phyloP scores from a whole-genome alignment of 441 rosid genomes.

The Euphorbia schlechtendalii region DNA sequence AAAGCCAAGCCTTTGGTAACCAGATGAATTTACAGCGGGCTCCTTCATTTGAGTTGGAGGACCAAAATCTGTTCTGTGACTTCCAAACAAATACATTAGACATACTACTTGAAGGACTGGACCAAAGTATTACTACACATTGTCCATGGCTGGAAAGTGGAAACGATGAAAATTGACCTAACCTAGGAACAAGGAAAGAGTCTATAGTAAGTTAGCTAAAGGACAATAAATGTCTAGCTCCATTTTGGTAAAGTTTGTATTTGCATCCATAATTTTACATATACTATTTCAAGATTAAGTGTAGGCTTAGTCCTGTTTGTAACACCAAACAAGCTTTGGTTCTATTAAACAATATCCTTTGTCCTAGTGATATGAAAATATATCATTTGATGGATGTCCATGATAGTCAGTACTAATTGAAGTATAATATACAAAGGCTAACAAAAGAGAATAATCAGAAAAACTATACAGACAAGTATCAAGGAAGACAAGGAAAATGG shows the following conservation, averaged over 20 bases:
- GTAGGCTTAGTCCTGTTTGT: slow-evolving; percentile 12
- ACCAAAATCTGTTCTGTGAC: slow-evolving; percentile 22
- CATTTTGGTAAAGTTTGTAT: slow-evolving; percentile 10
- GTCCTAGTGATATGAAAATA: background rate
- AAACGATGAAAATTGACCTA: slow-evolving; percentile 18
- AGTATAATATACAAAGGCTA: background rate
- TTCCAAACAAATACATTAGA: slow-evolving; percentile 23
- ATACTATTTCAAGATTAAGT: slow-evolving; percentile 14
- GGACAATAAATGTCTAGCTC: slow-evolving; percentile 8
- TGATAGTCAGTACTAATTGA: background rate
- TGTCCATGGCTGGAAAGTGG: slow-evolving; percentile 28
- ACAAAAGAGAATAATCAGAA: background rate
- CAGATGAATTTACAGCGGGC: slow-evolving; percentile 23
- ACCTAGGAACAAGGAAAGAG: background rate
- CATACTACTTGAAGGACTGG: slow-evolving; percentile 34
- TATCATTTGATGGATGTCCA: background rate
- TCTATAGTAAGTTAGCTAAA: slow-evolving; percentile 2
- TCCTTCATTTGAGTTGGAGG: slow-evolving; percentile 32
- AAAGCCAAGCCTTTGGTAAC: slow-evolving; percentile 21
- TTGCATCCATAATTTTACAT: slow-evolving; percentile 14
- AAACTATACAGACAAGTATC: background rate
- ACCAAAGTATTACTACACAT: slow-evolving; percentile 27
- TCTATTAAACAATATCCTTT: background rate
- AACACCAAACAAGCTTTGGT: slow-evolving; percentile 10
- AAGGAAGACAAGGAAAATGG: background rate